Evolutionary conservation across 2,329 filamentous ascomycete species (phyloP).

Genomic region (Dothidotthia symphoricarpi): DNA sequence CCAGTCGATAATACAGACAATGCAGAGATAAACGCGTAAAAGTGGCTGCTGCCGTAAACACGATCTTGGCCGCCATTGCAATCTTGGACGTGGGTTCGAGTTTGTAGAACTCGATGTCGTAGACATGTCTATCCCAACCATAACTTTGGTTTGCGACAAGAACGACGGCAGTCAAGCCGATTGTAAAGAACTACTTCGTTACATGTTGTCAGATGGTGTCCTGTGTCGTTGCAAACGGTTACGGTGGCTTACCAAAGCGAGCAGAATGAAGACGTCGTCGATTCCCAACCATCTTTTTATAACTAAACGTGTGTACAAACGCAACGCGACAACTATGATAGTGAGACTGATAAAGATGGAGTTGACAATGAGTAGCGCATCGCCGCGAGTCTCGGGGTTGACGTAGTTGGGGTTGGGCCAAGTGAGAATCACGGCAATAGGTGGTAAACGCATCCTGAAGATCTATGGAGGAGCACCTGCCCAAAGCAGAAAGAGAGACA

Average conservation of each 20-base stretch:
- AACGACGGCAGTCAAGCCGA: slow-evolving; percentile 42
- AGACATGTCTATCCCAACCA: slow-evolving; percentile 47
- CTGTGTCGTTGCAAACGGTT: too few relatives aligned
- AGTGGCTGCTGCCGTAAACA: slow-evolving; percentile 44
- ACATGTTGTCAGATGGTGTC: too few relatives aligned
- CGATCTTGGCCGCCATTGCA: slow-evolving; percentile 45
- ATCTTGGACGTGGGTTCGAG: slow-evolving; percentile 34
- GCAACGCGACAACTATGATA: slow-evolving; percentile 35
- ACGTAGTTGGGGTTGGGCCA: slow-evolving; percentile 46
- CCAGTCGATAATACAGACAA: slow-evolving; percentile 49
- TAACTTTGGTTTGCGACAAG: slow-evolving; percentile 44
- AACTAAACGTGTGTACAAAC: slow-evolving; percentile 43
- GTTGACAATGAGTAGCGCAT: slow-evolving; percentile 43
- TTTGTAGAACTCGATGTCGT: slow-evolving; percentile 39
- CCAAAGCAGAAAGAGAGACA: too few relatives aligned
- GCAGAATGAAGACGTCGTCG: slow-evolving; percentile 44
- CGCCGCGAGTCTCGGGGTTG: slow-evolving; percentile 41
- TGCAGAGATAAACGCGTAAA: slow-evolving; percentile 48
- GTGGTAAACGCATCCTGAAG: too few relatives aligned
- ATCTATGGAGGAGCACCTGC: too few relatives aligned
- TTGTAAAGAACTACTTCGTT: slow-evolving; percentile 33
- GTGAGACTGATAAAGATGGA: slow-evolving; percentile 41
- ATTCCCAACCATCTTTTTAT: slow-evolving; percentile 46
- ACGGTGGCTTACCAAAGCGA: slow-evolving; percentile 44
- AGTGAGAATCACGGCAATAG: slow-evolving; percentile 19